Evolutionary conservation across 2,329 filamentous ascomycete species (phyloP), one percentile per base, ranked within the genome.

Genomic region (Fusarium guadeloupense): DNA sequence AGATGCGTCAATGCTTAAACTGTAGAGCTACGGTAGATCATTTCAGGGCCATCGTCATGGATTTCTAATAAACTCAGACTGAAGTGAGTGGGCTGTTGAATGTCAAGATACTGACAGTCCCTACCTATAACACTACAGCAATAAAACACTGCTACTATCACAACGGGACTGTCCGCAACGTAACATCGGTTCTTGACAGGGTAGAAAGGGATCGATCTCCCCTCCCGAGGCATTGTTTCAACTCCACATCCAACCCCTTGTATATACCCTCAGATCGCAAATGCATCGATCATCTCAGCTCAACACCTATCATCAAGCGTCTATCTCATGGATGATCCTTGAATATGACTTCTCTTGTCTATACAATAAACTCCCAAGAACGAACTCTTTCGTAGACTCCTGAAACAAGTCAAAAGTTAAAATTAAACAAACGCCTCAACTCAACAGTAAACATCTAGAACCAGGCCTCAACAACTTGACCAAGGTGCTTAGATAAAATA

Each of bases 361-460:
- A 9, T 16, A 33, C 8, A 12, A 16, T 19, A 6, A 13, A 19
- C 20, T 12, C 12, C 34, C 6, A 20, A 20, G 17, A 35, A 12
- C 10, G 20, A 35, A 35, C 6, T 30, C 12, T 37, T 41, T 39
- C 20, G 34, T 45, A 37, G 54, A 35, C 13, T 31, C 54, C 55
- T 59, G 54, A 59, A 59, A 59, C 54, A 43, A 23, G 20, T 30
- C 35, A 23, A 34, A 25, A 23, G 28, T 59, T 59, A 37, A 59
- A n/a, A 59, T 51, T 59, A 59, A 54, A 59, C 23, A 30, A 52
- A 59, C 46, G 55, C 54, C 55, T 53, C 42, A 43, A 59, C 34
- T 59, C 42, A 43, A 41, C 34, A 35, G 37, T 6, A n/a, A 37
- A 21, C 23, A 33, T 19, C 46, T 19, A 21, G 35, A 38, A 38